A percentile compares a stretch with the other conserved stretches of the same genome.
Conservation (phyloP, 768 basidiomycete genomes). For the Termitomyces sp. region DNA sequence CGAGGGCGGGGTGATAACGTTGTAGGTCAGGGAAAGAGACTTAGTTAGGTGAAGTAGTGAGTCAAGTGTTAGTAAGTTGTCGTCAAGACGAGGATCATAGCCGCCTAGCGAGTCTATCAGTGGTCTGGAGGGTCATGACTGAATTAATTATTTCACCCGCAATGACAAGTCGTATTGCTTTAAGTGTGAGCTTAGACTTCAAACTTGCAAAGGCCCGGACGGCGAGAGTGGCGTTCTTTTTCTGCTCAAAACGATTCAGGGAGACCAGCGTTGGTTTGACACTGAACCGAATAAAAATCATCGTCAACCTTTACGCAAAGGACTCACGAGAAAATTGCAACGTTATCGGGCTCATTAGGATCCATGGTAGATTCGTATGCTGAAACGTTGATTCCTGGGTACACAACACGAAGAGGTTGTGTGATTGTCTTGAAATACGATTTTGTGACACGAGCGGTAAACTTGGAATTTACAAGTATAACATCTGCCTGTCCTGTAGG, state of each 20-base stretch:
- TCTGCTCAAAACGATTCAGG: slow-evolving; percentile 91
- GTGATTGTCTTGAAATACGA: slow-evolving; percentile 67
- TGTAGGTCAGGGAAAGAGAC: slow-evolving; percentile 49
- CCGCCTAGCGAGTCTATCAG: slow-evolving; percentile 49
- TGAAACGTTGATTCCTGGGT: slow-evolving; percentile 86
- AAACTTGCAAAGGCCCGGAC: slow-evolving; percentile 70
- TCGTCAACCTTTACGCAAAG: neutral
- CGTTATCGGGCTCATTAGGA: slow-evolving; percentile 42
- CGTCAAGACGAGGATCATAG: slow-evolving; percentile 81
- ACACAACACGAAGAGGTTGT: slow-evolving; percentile 70
- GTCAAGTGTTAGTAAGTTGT: slow-evolving; percentile 71
- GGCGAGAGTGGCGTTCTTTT: slow-evolving; percentile 87
- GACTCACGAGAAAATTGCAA: slow-evolving; percentile 53
- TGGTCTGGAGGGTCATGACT: neutral
- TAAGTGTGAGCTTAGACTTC: slow-evolving; percentile 21
- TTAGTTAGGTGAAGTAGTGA: slow-evolving; percentile 56
- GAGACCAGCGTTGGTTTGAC: slow-evolving; percentile 74
- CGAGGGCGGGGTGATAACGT: slow-evolving; percentile 44
- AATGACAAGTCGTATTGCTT: slow-evolving; percentile 63
- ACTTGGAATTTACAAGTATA: slow-evolving; percentile 87
- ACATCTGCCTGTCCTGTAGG: slow-evolving; percentile 77
- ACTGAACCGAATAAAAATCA: slow-evolving; percentile 23
- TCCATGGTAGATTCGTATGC: slow-evolving; percentile 55
- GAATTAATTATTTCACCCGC: slow-evolving; percentile 47
- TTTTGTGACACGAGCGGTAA: slow-evolving; percentile 79